phyloP scores from a whole-genome alignment of 177 flowering plant genomes.

The Vitis hybrid region DNA sequence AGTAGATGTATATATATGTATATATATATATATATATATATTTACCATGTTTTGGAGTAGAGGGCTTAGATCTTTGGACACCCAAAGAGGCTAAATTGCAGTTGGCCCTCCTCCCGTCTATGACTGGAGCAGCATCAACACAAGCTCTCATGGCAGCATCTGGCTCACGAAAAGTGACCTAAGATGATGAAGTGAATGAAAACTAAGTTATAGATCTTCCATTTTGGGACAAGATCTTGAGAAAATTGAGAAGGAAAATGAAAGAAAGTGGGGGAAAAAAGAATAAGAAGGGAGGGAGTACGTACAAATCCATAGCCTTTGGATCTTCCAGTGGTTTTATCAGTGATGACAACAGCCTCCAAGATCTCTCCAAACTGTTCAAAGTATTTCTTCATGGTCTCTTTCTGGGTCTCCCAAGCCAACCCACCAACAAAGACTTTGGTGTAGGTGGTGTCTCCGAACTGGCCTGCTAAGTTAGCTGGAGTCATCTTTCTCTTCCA shows the following conservation, averaged over 20 bases:
- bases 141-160: conserved; percentile 95
- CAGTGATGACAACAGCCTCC: conserved; percentile 95
- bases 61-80: conserved; percentile 89
- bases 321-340: conserved; percentile 89
- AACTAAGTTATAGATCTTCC: conserved; percentile 4
- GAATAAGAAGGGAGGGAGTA: not conserved
- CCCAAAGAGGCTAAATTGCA: conserved; percentile 96
- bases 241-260: not conserved
- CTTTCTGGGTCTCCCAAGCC: conserved; percentile 96
- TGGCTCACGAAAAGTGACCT: conserved; percentile 89
- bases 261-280: not conserved
- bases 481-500: conserved; percentile 40
- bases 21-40: not conserved
- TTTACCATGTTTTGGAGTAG: conserved; percentile 80
- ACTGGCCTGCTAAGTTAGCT: conserved; percentile 52
- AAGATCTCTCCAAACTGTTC: conserved; percentile 93
- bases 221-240: conserved; percentile 10
- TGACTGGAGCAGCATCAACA: conserved; percentile 86
- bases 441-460: conserved; percentile 91
- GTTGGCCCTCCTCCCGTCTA: conserved; percentile 95
- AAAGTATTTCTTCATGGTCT: conserved; percentile 83
- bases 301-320: conserved; percentile 96
- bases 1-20: not conserved
- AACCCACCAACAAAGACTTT: conserved; percentile 95
- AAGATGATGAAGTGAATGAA: not conserved